These are phyloP conservation scores for Lachancea quebecensis DNA, from an alignment of 805 yeast genomes.

Conservation along the genomic window DNA sequence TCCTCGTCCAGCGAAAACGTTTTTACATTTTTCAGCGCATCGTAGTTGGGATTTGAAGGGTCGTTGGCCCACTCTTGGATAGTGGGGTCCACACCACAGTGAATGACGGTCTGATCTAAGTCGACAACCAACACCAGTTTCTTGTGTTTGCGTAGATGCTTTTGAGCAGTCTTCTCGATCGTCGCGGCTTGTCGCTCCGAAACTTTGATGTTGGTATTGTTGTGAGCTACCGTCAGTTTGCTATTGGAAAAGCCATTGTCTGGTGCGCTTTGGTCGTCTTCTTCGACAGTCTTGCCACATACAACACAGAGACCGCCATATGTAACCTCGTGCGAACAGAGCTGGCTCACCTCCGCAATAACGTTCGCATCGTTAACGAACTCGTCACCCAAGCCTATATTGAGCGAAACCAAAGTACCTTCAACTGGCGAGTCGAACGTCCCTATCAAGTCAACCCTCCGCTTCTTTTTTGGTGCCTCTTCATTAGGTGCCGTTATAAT, in stretches of 20 bases:
- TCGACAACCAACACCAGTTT: slow-evolving; percentile 90
- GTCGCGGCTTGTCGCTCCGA: slow-evolving; percentile 80
- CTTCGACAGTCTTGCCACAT: slow-evolving; percentile 77
- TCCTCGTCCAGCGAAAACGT: slow-evolving; percentile 76
- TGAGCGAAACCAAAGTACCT: slow-evolving; percentile 52
- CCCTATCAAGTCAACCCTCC: slow-evolving; percentile 59
- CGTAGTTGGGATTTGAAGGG: slow-evolving; percentile 75
- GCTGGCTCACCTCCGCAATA: slow-evolving; percentile 60
- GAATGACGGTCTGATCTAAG: slow-evolving; percentile 94
- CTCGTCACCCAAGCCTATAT: slow-evolving; percentile 52
- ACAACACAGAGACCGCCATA: slow-evolving; percentile 92
- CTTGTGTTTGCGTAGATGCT: slow-evolving; percentile 49
- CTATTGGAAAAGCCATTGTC: slow-evolving; percentile 31
- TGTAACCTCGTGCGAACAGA: slow-evolving; percentile 88
- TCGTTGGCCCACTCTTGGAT: slow-evolving; percentile 95
- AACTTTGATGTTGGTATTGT: slow-evolving; percentile 74
- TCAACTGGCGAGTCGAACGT: slow-evolving; percentile 78
- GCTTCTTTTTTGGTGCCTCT: slow-evolving; percentile 17
- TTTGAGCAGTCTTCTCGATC: slow-evolving; percentile 63
- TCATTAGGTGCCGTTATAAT: slow-evolving; percentile 24
- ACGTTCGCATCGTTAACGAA: slow-evolving; percentile 41
- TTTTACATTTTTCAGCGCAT: slow-evolving; percentile 74
- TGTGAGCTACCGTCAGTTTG: slow-evolving; percentile 72
- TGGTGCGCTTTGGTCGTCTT: slow-evolving; percentile 70
- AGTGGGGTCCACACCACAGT: slow-evolving; percentile 96